Base-by-base conservation (phyloP, 768 basidiomycete genomes). In the Strobilomyces echinocephalus region DNA sequence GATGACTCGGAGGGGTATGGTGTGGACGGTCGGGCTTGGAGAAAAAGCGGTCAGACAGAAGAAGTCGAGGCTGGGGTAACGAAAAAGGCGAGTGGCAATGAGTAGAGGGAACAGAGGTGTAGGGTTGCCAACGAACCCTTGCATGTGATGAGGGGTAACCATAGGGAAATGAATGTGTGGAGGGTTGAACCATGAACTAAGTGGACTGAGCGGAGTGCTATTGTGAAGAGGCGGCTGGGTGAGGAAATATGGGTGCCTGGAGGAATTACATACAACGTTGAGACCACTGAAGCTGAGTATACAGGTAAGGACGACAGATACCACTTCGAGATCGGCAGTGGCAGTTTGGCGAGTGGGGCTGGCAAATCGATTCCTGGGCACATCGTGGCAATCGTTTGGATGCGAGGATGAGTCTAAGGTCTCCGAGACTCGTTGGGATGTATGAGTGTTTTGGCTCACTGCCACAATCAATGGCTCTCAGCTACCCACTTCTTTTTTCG, bases 91-190 rank as follows among this genome's bases (percentile, higher is more conserved):
- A 75, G 60, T 42, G 71, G 64, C 39, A 72, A 59, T 36, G 73
- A 64, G 28, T 63, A 67, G 47, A 69, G 53, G 43, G 69, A 41
- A 78, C 63, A 52, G 73, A 66, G 41, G 71, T 71, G 49, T 90
- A 91, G 60, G 88, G 88, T 73, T 90, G 89, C 88, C 88, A 91
- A 62, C 88, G 84, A 61, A 83, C 74, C 68, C 85, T 74, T 47
- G 84, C 73, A 61, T 87, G 82, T 54, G 86, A 75, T 1, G 81
- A 72, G 57, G 83, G 80, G 41, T 83, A 81, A 38, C 84, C 86
- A 67, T 87, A 85, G 74, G 87, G 79, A 51, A 88, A 72, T 11
- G 82, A 69, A 51, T 78, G 75, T n/a, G 73, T 65, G 36, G 73
- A 58, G 28, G 76, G 61, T 46, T 66, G 69, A 46, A 68, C 68